phyloP scores from a whole-genome alignment of 768 basidiomycete species.

The Daedaleopsis nitida region DNA sequence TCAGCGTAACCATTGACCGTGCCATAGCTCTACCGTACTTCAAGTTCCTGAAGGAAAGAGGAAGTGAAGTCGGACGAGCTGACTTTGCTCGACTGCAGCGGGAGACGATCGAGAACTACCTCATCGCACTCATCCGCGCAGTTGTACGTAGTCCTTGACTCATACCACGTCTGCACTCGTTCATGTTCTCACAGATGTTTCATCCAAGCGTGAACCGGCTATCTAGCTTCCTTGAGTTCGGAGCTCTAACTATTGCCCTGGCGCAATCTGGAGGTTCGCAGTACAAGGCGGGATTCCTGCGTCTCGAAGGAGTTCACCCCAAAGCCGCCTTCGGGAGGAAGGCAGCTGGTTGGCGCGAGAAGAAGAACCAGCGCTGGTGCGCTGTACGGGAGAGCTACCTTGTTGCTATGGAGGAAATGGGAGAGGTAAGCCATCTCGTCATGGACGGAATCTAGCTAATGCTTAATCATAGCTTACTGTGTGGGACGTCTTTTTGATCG shows the following conservation, averaged over 20 bases:
- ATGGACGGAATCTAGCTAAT: not conserved
- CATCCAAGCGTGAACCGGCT: constrained; percentile 90
- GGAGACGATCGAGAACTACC: constrained; percentile 82
- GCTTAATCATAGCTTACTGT: constrained; percentile 57
- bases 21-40: constrained; percentile 81
- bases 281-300: constrained; percentile 87
- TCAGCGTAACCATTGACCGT: not conserved
- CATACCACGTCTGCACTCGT: not conserved
- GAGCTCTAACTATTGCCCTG: constrained; percentile 79
- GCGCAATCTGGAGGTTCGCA: constrained; percentile 84
- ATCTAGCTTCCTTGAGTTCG: constrained; percentile 89
- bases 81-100: constrained; percentile 85
- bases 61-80: constrained; percentile 54
- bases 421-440: constrained; percentile 55
- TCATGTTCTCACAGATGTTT: constrained; percentile 70
- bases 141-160: constrained; percentile 53
- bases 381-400: constrained; percentile 91
- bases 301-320: constrained; percentile 54
- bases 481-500: constrained; percentile 93
- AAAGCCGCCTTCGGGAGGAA: constrained; percentile 42
- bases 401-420: constrained; percentile 83
- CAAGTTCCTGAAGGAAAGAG: constrained; percentile 71
- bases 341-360: constrained; percentile 67
- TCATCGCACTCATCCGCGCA: constrained; percentile 83
- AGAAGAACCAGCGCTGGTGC: constrained; percentile 83